These are phyloP conservation scores for Botrytis porri DNA, from an alignment of 2,329 filamentous ascomycete genomes.

Conservation along the genomic window DNA sequence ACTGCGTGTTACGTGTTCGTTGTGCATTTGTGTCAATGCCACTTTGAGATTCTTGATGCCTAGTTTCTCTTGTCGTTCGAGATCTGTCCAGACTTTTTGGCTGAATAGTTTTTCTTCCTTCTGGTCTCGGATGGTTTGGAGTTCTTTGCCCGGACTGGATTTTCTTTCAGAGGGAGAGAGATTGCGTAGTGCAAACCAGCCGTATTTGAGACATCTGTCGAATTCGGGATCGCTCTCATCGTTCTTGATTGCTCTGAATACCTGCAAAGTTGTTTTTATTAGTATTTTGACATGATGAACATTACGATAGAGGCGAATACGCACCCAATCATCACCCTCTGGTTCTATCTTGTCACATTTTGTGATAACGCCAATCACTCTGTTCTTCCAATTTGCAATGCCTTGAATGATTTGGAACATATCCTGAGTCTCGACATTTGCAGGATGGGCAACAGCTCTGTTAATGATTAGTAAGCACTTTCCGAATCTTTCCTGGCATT, in stretches of 20 bases:
- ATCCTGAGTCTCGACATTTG: slow-evolving; percentile 41
- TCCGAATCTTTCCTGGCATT: rapidly evolving
- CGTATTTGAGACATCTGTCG: not conserved
- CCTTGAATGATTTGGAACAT: slow-evolving; percentile 31
- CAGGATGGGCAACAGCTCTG: slow-evolving; percentile 43
- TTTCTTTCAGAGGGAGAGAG: not conserved
- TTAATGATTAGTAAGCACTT: not conserved
- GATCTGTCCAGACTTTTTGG: not conserved
- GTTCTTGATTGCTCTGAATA: not conserved
- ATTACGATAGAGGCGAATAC: not conserved
- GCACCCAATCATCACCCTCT: slow-evolving; percentile 5
- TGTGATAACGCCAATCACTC: slow-evolving; percentile 10
- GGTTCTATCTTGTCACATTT: slow-evolving; percentile 12
- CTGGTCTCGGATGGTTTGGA: not conserved
- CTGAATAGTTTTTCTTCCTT: not conserved
- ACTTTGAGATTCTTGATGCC: slow-evolving; percentile 4
- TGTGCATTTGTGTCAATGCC: slow-evolving; percentile 12
- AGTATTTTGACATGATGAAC: not conserved
- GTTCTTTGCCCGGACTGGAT: not conserved
- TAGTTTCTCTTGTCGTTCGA: not conserved
- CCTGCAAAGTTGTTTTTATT: not conserved
- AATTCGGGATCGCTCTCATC: not conserved
- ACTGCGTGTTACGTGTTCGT: slow-evolving; percentile 13
- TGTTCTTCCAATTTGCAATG: not conserved
- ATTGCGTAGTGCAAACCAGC: slow-evolving; percentile 10